These are phyloP conservation scores for Helichrysum umbraculigerum DNA, from an alignment of 129 eudicot species.

Conservation along the genomic window DNA sequence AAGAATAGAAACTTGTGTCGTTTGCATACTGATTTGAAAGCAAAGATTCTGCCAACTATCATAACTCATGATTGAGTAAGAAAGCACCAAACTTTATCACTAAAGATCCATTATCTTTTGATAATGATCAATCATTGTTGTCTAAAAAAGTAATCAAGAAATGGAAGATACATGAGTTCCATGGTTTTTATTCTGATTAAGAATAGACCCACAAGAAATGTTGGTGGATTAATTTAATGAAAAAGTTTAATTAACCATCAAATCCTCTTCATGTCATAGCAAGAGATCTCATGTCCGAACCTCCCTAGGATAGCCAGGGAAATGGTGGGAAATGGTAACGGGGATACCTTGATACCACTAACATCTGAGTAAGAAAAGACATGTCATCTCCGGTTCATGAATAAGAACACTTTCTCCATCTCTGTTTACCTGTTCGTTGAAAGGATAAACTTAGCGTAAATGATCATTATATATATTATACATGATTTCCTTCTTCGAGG, in stretches of 20 bases:
- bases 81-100: constrained; percentile 50
- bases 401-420: too few species aligned
- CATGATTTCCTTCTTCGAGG: not conserved
- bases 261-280: too few species aligned
- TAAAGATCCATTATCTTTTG: constrained; percentile 40
- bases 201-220: constrained; percentile 20
- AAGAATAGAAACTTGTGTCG: constrained; percentile 26
- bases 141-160: constrained; percentile 36
- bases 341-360: too few species aligned
- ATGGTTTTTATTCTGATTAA: constrained; percentile 22
- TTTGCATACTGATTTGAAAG: constrained; percentile 36
- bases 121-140: constrained; percentile 39
- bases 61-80: constrained; percentile 59
- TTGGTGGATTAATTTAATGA: constrained; percentile 1
- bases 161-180: constrained; percentile 22
- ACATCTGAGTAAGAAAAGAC: too few species aligned
- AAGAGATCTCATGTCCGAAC: too few species aligned
- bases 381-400: too few species aligned
- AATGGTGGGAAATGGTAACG: too few species aligned
- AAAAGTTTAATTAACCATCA: not conserved
- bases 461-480: too few species aligned
- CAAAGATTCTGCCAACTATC: constrained; percentile 78
- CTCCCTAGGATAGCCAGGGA: too few species aligned
- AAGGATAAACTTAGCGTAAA: too few species aligned
- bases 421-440: too few species aligned